Evolutionary conservation across 2,329 filamentous ascomycete genomes (phyloP).

Genomic region (Penicillium concentricum): DNA sequence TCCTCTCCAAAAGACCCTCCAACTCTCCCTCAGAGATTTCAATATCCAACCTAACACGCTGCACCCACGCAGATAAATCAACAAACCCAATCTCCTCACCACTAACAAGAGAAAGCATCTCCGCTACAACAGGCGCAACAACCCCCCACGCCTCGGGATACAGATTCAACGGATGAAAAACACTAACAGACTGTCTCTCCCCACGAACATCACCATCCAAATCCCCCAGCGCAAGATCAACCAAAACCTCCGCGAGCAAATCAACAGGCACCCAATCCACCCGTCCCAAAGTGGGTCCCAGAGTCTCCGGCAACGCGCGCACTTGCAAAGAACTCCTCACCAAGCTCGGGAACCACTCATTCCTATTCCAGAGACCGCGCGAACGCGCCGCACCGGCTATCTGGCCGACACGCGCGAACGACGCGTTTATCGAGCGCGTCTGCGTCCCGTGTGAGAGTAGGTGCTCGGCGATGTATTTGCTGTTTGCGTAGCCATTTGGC

Average conservation of each 20-base stretch:
- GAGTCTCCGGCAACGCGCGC: neutral
- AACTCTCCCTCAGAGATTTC: neutral
- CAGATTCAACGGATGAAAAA: neutral
- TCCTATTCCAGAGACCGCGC: neutral
- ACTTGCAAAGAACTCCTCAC: neutral
- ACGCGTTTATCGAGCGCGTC: neutral
- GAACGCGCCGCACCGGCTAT: neutral
- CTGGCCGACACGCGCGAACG: neutral
- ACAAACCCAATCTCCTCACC: neutral
- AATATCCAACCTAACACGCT: neutral
- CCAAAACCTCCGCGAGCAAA: neutral
- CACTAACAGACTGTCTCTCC: neutral
- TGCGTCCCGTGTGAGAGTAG: no score
- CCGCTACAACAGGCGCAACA: neutral
- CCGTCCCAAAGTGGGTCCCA: neutral
- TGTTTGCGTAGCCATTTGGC: no score
- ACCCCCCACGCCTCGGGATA: neutral
- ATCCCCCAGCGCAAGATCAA: neutral
- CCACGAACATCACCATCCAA: neutral
- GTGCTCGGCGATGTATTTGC: no score
- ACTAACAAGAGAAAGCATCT: neutral
- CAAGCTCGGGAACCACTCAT: neutral
- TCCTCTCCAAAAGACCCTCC: neutral
- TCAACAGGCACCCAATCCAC: neutral
- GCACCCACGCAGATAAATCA: neutral